Evolutionary conservation across 805 yeast genomes (phyloP).

Genomic region (Saccharomycopsis malanga): DNA sequence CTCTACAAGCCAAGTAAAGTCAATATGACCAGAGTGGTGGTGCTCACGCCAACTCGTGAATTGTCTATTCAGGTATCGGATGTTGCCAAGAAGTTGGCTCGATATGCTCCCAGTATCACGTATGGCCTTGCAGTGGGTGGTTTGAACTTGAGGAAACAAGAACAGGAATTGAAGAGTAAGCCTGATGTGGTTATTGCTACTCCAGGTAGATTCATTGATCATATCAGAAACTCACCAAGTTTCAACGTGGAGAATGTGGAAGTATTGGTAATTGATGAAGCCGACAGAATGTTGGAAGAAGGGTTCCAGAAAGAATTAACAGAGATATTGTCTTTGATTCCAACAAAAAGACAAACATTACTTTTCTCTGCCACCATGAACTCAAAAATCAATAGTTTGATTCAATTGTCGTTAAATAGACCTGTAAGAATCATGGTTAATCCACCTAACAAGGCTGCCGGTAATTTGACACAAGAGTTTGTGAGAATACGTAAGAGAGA

Average conservation of each 20-base stretch:
- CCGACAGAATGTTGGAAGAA: slow-evolving; percentile 98
- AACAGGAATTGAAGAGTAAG: slow-evolving; percentile 81
- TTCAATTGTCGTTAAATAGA: slow-evolving; percentile 77
- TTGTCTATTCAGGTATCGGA: slow-evolving; percentile 93
- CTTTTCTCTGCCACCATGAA: slow-evolving; percentile 98
- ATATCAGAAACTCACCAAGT: slow-evolving; percentile 88
- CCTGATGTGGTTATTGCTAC: slow-evolving; percentile 98
- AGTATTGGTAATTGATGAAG: slow-evolving; percentile 91
- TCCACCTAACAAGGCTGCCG: slow-evolving; percentile 92
- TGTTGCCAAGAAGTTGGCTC: slow-evolving; percentile 81
- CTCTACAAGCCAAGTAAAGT: slow-evolving; percentile 80
- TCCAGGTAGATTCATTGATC: slow-evolving; percentile 98
- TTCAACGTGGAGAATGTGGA: slow-evolving; percentile 88
- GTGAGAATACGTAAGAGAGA: slow-evolving; percentile 92
- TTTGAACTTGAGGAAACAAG: slow-evolving; percentile 89
- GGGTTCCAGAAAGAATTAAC: slow-evolving; percentile 95
- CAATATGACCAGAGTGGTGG: slow-evolving; percentile 84
- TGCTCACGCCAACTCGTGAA: slow-evolving; percentile 95
- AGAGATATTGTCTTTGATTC: slow-evolving; percentile 81
- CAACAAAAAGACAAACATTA: slow-evolving; percentile 87
- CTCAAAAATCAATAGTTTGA: slow-evolving; percentile 78
- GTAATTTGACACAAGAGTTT: slow-evolving; percentile 87
- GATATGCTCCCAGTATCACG: slow-evolving; percentile 65
- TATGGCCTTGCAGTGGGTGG: slow-evolving; percentile 99
- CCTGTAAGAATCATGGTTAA: slow-evolving; percentile 95